Conservation (phyloP, 441 rosid species). For the Populus tomentosa region DNA sequence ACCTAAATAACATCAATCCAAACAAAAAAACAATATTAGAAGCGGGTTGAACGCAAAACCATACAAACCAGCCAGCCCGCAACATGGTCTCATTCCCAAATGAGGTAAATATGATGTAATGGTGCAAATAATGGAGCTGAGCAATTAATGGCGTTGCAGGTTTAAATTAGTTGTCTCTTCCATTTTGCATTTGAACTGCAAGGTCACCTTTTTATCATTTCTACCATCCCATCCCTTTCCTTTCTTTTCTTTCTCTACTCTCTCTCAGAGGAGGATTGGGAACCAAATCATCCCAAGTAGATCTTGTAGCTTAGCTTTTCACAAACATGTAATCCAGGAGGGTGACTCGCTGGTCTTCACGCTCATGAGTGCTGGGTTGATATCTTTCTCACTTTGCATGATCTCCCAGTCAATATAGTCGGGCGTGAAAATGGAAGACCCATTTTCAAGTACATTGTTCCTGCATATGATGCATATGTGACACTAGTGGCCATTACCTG, state of each 20-base stretch:
- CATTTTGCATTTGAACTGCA: neutral
- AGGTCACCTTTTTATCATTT: slow-evolving; percentile 9
- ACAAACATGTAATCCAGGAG: slow-evolving; percentile 39
- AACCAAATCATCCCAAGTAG: slow-evolving; percentile 38
- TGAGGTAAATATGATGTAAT: slow-evolving; percentile 29
- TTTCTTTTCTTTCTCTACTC: neutral
- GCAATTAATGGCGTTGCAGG: neutral
- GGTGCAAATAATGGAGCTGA: neutral
- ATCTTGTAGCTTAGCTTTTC: slow-evolving; percentile 44
- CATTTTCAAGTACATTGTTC: slow-evolving; percentile 21
- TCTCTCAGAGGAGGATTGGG: slow-evolving; percentile 26
- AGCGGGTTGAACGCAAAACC: too few relatives aligned
- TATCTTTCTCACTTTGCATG: neutral
- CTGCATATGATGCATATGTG: neutral
- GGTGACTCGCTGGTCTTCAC: slow-evolving; percentile 32
- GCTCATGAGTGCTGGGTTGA: slow-evolving; percentile 40
- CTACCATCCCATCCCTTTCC: neutral
- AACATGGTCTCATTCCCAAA: slow-evolving; percentile 11
- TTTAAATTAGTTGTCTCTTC: neutral
- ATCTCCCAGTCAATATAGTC: slow-evolving; percentile 38
- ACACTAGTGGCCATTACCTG: slow-evolving; percentile 36
- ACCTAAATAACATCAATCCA: too few relatives aligned
- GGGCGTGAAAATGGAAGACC: slow-evolving; percentile 37
- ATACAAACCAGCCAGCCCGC: too few relatives aligned
- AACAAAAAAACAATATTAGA: too few relatives aligned